phyloP scores from a whole-genome alignment of 495 filamentous ascomycete genomes.

The Evernia prunastri region DNA sequence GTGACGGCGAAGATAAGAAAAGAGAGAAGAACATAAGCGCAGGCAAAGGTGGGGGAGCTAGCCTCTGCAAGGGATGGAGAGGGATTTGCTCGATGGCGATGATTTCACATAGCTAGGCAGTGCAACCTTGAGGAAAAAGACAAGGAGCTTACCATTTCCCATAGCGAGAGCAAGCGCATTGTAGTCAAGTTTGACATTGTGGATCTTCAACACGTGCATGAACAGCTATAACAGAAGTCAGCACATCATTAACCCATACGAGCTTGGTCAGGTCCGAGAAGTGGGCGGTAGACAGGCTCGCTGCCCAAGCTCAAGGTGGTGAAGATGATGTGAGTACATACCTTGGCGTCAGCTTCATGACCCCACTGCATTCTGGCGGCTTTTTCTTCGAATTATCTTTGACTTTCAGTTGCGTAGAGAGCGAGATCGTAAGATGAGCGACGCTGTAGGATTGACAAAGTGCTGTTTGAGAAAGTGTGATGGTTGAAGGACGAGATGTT shows the following conservation, averaged over 20 bases:
- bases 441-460: background rate
- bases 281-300: background rate
- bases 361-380: slow-evolving; percentile 14
- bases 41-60: background rate
- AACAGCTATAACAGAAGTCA: slow-evolving; percentile 1
- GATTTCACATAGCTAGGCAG: too few species aligned
- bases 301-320: background rate
- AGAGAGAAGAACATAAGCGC: too few species aligned
- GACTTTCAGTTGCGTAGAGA: background rate
- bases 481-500: background rate
- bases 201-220: slow-evolving; percentile 7
- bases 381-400: background rate
- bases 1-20: background rate
- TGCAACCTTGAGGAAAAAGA: too few species aligned
- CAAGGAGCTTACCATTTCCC: slow-evolving; percentile 1
- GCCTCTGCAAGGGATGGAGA: background rate
- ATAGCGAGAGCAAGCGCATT: background rate
- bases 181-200: slow-evolving; percentile 9
- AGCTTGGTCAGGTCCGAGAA: background rate
- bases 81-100: background rate
- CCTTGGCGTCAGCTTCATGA: slow-evolving; percentile 4
- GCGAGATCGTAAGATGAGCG: background rate
- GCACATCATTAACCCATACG: background rate
- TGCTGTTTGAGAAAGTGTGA: background rate
- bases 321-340: background rate